Evolutionary conservation across 1,139 yeast genomes (phyloP).

Genomic region (Tardiomyces depauwii): DNA sequence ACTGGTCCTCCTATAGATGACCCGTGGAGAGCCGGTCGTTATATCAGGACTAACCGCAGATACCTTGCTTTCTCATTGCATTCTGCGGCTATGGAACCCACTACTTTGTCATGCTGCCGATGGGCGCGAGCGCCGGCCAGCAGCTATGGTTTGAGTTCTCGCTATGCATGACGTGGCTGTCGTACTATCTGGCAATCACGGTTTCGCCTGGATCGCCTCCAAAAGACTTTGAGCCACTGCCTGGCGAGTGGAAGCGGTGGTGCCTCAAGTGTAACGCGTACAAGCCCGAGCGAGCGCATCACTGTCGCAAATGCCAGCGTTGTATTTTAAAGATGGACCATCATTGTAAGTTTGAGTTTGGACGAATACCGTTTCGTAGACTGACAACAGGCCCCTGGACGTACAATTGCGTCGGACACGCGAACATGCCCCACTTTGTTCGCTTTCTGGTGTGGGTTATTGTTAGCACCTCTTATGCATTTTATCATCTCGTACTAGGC

Average conservation of each 20-base stretch:
- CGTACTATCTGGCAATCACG: conserved; percentile 49
- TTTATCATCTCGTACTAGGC: conserved; percentile 34
- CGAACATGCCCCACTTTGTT: conserved; percentile 71
- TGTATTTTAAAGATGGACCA: conserved; percentile 80
- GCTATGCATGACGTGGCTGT: conserved; percentile 49
- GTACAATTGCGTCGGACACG: conserved; percentile 69
- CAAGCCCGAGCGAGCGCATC: conserved; percentile 75
- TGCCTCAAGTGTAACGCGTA: conserved; percentile 53
- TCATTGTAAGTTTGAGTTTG: conserved; percentile 40
- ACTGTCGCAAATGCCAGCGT: conserved; percentile 42
- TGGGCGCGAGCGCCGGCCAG: not conserved
- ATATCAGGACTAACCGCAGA: not conserved
- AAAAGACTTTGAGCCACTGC: conserved; percentile 26
- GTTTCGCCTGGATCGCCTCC: conserved; percentile 53
- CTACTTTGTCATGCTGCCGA: not conserved
- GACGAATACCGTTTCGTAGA: not conserved
- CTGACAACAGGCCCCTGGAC: conserved; percentile 52
- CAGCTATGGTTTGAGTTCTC: not conserved
- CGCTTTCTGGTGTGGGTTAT: conserved; percentile 66
- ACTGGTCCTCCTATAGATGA: too few species aligned
- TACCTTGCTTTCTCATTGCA: not conserved
- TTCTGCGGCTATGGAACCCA: not conserved
- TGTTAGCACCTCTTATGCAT: conserved; percentile 40
- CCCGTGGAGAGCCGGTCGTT: too few species aligned
- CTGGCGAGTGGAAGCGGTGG: conserved; percentile 43